phyloP scores from a whole-genome alignment of 106 monocot species.

The Platanthera guangdongensis region DNA sequence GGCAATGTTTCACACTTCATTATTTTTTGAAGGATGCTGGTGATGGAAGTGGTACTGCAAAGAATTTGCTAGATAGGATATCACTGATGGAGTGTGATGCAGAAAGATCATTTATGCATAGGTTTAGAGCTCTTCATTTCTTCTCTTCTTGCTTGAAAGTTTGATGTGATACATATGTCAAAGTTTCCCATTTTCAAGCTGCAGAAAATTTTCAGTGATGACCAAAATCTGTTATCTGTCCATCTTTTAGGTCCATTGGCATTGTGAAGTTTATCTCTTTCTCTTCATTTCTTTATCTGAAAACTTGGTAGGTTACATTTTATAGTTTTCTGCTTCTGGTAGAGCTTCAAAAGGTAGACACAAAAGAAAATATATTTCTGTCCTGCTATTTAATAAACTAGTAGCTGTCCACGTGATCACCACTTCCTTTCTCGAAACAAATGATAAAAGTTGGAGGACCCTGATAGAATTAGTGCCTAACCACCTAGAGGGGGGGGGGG shows the following conservation, averaged over 20 bases:
- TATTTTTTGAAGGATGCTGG: conserved; percentile 51
- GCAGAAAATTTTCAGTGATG: background rate
- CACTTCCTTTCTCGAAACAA: too few species aligned
- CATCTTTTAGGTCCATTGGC: background rate
- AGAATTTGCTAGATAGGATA: conserved; percentile 62
- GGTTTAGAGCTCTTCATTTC: conserved; percentile 23
- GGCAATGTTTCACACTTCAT: background rate
- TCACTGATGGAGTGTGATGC: conserved; percentile 77
- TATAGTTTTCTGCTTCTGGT: background rate
- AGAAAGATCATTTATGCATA: conserved; percentile 92
- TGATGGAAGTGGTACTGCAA: conserved; percentile 77
- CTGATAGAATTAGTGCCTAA: too few species aligned
- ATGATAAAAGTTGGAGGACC: too few species aligned
- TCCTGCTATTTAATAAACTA: background rate
- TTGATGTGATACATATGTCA: background rate
- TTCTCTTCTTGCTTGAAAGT: background rate
- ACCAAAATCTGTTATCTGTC: background rate
- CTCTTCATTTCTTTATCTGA: background rate
- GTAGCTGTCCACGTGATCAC: too few species aligned
- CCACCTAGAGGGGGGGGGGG: too few species aligned
- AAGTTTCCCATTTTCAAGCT: background rate
- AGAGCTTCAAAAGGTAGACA: background rate
- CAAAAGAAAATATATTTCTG: background rate
- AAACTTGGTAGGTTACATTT: background rate
- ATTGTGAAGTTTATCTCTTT: background rate